Conservation (phyloP, 768 basidiomycete species). For the Pholiota conissans region DNA sequence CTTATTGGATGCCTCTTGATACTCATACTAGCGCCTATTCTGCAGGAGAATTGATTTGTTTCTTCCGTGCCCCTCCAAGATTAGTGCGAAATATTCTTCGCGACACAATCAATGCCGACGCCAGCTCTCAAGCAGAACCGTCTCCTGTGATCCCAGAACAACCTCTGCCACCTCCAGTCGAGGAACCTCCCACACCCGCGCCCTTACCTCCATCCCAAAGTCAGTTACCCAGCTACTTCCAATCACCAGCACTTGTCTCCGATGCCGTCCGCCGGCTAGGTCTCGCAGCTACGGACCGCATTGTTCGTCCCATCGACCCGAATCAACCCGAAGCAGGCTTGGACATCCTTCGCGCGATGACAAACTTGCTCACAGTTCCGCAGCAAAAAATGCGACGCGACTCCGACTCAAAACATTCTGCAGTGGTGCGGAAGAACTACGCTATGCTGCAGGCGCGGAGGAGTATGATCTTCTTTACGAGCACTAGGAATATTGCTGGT, state of each 20-base stretch:
- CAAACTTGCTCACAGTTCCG: slow-evolving; percentile 66
- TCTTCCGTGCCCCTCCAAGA: slow-evolving; percentile 77
- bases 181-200: slow-evolving; percentile 18
- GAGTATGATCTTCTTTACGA: slow-evolving; percentile 61
- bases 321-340: slow-evolving; percentile 50
- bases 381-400: slow-evolving; percentile 42
- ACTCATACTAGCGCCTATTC: neutral
- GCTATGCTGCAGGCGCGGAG: slow-evolving; percentile 44
- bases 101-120: slow-evolving; percentile 46
- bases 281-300: slow-evolving; percentile 60
- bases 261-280: slow-evolving; percentile 72
- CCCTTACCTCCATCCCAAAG: slow-evolving; percentile 18
- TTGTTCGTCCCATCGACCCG: slow-evolving; percentile 35
- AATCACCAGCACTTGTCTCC: slow-evolving; percentile 68
- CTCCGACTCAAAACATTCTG: slow-evolving; percentile 40
- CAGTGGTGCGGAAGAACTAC: slow-evolving; percentile 40
- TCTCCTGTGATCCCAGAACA: slow-evolving; percentile 18
- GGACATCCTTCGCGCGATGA: slow-evolving; percentile 75
- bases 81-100: slow-evolving; percentile 61
- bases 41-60: slow-evolving; percentile 82
- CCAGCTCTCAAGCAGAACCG: slow-evolving; percentile 29
- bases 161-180: slow-evolving; percentile 16
- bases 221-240: slow-evolving; percentile 37
- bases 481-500: slow-evolving; percentile 49
- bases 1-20: neutral